Base-by-base conservation (phyloP, 345 rosid species). In the Rhodamnia argentea region DNA sequence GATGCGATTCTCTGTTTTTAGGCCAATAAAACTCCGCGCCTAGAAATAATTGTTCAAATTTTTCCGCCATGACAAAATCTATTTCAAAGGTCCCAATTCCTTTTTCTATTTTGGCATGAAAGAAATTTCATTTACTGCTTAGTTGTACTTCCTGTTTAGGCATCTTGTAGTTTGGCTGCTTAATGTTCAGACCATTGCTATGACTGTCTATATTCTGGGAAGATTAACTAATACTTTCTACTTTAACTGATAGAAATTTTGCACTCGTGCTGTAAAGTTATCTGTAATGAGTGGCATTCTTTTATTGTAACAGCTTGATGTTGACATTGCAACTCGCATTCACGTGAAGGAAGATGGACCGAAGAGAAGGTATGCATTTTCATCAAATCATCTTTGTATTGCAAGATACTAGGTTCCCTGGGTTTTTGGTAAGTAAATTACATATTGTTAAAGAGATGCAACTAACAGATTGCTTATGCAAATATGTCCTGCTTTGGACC, bases 301-400 rank as follows among this genome's bases (percentile, higher is more conserved):
- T 90, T 74, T 81, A 55, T 85, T 85, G 76, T 89, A 86, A 83
- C 96, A 97, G 99, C 92, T 94, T 91, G 99, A 97, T 90, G 94
- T 97, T 11, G 99, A 97, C 87, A 90, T 97, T 40, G 93, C 98
- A 26, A 97, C 99, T 64, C 98, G 88, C 87, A 83, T 97, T 83
- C 91, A 85, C 84, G 92, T 97, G 87, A 91, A 91, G 90, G 95
- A 93, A 85, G 98, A 95, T 85, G 99, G 99, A 81, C 98, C 97
- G 24, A 94, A 93, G 92, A 93, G 92, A 90, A 97, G 99, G 99
- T 96, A 88, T 88, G 74, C 42, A 84, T 83, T 84, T 88, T 84
- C 20, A 23, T 22, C 20, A 20, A 75, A 52, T 60, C 84, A 54
- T 60, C 60, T 85, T 44, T 22, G 84, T 84, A 84, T 60, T 11